A percentile compares a stretch with the other conserved stretches of the same genome.
phyloP scores from a whole-genome alignment of 2,329 filamentous ascomycete species.

The Sphaerulina musiva region DNA sequence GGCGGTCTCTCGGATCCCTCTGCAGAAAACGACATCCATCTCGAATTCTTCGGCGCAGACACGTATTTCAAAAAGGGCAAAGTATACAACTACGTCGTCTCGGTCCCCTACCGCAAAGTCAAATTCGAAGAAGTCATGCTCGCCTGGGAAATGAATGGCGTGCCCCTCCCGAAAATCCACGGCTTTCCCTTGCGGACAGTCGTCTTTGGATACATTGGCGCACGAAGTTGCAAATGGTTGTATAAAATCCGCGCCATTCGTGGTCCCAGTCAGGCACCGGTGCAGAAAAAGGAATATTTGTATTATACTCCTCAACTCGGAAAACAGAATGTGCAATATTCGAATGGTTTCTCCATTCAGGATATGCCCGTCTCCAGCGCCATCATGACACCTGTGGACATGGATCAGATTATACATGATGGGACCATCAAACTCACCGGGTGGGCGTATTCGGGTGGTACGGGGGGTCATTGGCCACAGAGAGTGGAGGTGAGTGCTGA shows the following conservation, averaged over 20 bases:
- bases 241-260: conserved; percentile 56
- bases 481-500: conserved; percentile 59
- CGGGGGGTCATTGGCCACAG: conserved; percentile 45
- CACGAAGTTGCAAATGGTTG: conserved; percentile 64
- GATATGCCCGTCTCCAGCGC: conserved; percentile 65
- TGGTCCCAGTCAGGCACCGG: conserved; percentile 51
- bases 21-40: conserved; percentile 47
- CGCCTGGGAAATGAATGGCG: conserved; percentile 55
- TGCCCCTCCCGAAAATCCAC: conserved; percentile 57
- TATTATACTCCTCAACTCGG: conserved; percentile 64
- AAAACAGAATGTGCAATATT: conserved; percentile 55
- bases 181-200: conserved; percentile 48
- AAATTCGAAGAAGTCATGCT: conserved; percentile 62
- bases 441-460: conserved; percentile 39
- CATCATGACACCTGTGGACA: conserved; percentile 58
- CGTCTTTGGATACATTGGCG: conserved; percentile 57
- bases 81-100: conserved; percentile 61
- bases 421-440: conserved; percentile 51
- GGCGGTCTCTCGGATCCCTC: conserved; percentile 49
- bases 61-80: conserved; percentile 65
- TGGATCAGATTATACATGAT: conserved; percentile 55
- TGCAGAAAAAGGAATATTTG: conserved; percentile 60
- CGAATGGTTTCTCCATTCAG: conserved; percentile 57
- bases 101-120: conserved; percentile 60
- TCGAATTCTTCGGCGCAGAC: conserved; percentile 64